Conservation (phyloP, 768 basidiomycete genomes). For the Coprinopsis strossmayeri region DNA sequence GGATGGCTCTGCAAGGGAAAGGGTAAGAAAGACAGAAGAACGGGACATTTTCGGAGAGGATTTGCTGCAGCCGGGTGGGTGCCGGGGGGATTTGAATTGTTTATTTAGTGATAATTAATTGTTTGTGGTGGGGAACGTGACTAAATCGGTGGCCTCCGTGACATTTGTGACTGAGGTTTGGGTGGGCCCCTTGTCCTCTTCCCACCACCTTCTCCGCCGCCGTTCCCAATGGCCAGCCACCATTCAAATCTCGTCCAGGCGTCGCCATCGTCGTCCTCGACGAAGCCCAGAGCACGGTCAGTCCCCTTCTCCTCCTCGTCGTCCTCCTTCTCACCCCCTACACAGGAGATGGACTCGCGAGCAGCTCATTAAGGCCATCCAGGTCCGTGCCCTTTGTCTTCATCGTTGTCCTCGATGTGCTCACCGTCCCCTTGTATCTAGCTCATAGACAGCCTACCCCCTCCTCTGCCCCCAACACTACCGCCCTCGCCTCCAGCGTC, state of each 20-base stretch:
- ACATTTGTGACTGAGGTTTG: slow-evolving; percentile 16
- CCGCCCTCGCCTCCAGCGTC: slow-evolving; percentile 49
- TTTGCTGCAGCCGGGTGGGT: not conserved
- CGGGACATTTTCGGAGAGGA: slow-evolving; percentile 1
- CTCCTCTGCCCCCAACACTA: slow-evolving; percentile 38
- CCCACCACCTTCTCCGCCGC: slow-evolving; percentile 33
- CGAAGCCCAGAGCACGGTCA: slow-evolving; percentile 30
- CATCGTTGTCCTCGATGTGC: not conserved
- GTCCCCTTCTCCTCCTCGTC: slow-evolving; percentile 12
- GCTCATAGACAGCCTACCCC: slow-evolving; percentile 35
- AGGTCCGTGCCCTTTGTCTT: slow-evolving; percentile 27
- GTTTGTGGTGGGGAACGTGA: not conserved
- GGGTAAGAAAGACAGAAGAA: not conserved
- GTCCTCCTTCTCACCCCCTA: slow-evolving; percentile 16
- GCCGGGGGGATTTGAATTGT: not conserved
- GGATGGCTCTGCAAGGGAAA: not conserved
- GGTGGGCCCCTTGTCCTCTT: slow-evolving; percentile 34
- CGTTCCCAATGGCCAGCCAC: slow-evolving; percentile 18
- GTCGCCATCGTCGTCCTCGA: slow-evolving; percentile 15
- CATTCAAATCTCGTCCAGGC: slow-evolving; percentile 15
- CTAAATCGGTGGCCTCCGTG: slow-evolving; percentile 21
- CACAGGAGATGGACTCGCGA: slow-evolving; percentile 44
- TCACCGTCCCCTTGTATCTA: slow-evolving; percentile 12
- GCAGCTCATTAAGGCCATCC: slow-evolving; percentile 40
- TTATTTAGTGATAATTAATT: not conserved